Conservation (phyloP, 1,284 basidiomycete genomes). For the Megacollybia platyphylla region DNA sequence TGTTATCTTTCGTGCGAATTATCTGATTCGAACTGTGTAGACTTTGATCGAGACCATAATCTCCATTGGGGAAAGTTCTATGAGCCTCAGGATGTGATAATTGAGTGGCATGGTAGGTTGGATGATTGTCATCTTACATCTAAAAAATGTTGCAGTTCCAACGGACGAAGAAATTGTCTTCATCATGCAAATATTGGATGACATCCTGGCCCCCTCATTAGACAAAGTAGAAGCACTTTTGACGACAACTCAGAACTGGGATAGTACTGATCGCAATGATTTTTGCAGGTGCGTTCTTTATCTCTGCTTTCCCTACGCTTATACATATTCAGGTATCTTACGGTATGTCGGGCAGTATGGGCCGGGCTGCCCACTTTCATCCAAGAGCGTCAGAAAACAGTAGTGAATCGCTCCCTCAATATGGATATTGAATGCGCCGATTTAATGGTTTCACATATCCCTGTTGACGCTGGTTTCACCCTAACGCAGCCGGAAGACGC, state of each 20-base stretch:
- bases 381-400: constrained; percentile 46
- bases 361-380: constrained; percentile 58
- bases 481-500: constrained; percentile 68
- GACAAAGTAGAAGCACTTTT: constrained; percentile 60
- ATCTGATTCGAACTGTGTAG: constrained; percentile 21
- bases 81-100: constrained; percentile 66
- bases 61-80: constrained; percentile 80
- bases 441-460: constrained; percentile 48
- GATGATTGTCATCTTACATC: background rate
- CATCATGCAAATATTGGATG: constrained; percentile 67
- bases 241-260: constrained; percentile 43
- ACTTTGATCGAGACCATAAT: constrained; percentile 64
- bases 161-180: constrained; percentile 69
- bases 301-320: constrained; percentile 3
- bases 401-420: constrained; percentile 44
- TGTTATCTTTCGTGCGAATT: constrained; percentile 9
- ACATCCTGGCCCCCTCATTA: constrained; percentile 56
- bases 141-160: constrained; percentile 35
- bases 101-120: constrained; percentile 65
- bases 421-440: constrained; percentile 50
- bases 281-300: constrained; percentile 66
- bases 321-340: constrained; percentile 35
- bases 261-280: constrained; percentile 76
- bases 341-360: constrained; percentile 57
- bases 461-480: constrained; percentile 63